Evolutionary conservation across 2,329 filamentous ascomycete genomes (phyloP), one percentile per base, ranked within the genome.

Genomic region (Arthrobotrys conoides): DNA sequence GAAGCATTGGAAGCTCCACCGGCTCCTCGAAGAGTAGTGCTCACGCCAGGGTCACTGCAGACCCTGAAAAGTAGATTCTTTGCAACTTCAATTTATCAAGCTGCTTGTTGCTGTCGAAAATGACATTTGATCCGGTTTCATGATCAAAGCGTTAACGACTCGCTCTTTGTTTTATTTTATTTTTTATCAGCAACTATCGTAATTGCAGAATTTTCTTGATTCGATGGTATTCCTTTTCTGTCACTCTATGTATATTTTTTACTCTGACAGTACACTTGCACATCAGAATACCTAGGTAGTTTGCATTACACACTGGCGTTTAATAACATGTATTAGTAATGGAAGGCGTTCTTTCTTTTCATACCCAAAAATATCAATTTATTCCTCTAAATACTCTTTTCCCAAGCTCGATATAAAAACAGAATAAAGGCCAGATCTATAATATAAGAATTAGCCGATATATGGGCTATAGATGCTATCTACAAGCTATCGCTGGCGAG

Each of bases 381-480:
- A 16, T 12, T 41, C 38, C 14, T 41, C 38, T 16, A 41, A 16
- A 41, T n/a, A 36, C 9, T 10, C 5, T 30, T 10, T 22, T 12
- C 18, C 8, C 3, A 38, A 1, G n/a, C 1, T 5, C 1, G 9
- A 20, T 9, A 16, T 8, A 44, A 20, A 6, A 5, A 44, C 22
- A 41, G 27, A 30, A 30, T 30, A 30, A 41, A 38, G 30, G 9
- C 33, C 22, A 27, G 6, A 63, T 36, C 18, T 33, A 1, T 12
- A 22, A 14, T 49, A 46, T 14, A 10, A 6, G 46, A 65, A 65
- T 30, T 36, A 44, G 24, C 51, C 38, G 18, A 24, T 44, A 16
- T 22, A 18, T 48, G 59, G 71, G 53, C n/a, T 68, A 14, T 36
- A 69, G 64, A 48, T 75, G 49, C 71, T 75, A 33, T 55, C 64